Evolutionary conservation across 2,329 filamentous ascomycete species (phyloP), one percentile per base, ranked within the genome.

Genomic region (Fusarium hainanense): DNA sequence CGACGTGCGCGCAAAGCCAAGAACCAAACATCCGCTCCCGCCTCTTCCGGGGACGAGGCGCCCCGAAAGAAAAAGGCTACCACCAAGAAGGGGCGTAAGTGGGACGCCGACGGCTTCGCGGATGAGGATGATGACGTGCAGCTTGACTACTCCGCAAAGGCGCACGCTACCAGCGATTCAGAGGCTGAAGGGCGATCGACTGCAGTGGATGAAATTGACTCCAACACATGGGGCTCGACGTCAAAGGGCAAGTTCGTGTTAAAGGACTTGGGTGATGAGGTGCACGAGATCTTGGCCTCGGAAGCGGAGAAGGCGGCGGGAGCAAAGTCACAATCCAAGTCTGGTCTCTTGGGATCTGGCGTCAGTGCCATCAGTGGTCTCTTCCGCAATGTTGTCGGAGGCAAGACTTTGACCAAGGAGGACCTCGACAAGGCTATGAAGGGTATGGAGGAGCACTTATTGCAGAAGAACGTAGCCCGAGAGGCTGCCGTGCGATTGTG

Each of bases 391-490:
- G 92, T 99, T 41, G 92, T 99, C 1, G 96, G 96, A 57, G 96
- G 97, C 69, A 98, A 98, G 84, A 93, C 91, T 1, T 83, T 99
- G 75, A 97, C 93, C 2, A 93, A 94, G 78, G 89, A 92, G 70
- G 95, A 98, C 76, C 86, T 99, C 23, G 92, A 93, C 67, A 97
- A 97, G 79, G 93, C 96, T 3, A 90, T 99, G 83, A 96, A 95
- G 81, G 92, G 92, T 32, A 98, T 99, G 93, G 93, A 98, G 78
- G 93, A 97, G 60, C 95, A 98, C 79, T 85, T 99, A 9, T 82
- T 99, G 63, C 90, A 92, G 82, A 99, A 99, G 85, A 99, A 99
- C 75, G 94, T 99, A 28, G 96, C 96, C 0, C 92, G 93, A 55
- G 96, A 98, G 83, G 96, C 96, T 18, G 96, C 95, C 3, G 87